Base-by-base conservation (phyloP, 371 early-diverging fungal species). In the Scutellospora calospora region DNA sequence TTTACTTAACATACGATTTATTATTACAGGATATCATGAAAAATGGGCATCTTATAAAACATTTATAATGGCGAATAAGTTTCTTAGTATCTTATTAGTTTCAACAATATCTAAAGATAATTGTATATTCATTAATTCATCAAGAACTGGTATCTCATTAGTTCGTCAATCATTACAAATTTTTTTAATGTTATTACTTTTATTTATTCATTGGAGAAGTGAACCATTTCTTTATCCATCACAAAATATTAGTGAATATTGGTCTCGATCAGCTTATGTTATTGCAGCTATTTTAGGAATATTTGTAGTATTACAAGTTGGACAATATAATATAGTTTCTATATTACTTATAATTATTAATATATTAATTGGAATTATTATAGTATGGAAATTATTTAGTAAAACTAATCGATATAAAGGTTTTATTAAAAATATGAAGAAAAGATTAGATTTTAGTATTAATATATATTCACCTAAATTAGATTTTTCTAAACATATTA, bases 21-120 rank as follows among this genome's bases (percentile, higher is more conserved):
- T 1, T 57, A 5, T 22, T 22, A 41, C 81, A 86, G 86, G 84
- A 6, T 86, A 86, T 55, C 81, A 82, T 62, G 72, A 84, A 41
- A 87, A 84, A 31, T 86, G 86, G 69, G 87, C 90, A 12, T 84
- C 84, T 2, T 88, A 91, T 62, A 87, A 89, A 38, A 86, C 88
- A 29, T 85, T 87, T 22, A 68, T 86, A 76, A 87, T 91, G 87
- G 79, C 85, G 59, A 85, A 84, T 81, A 91, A 91, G 81, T 83
- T 91, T 14, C n/a, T 84, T 14, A 85, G 84, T 1, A 86, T 90
- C 8, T 38, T 87, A 1, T 76, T 87, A 25, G 84, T 85, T 0
- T 84, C 85, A 0, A 55, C 90, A 27, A 82, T 91, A 57, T 82
- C 87, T 31, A 91, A 89, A 81, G 89, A 90, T 77, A 91, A 89